phyloP scores from a whole-genome alignment of 2,329 filamentous ascomycete genomes.

The Aspergillus fumigatus region DNA sequence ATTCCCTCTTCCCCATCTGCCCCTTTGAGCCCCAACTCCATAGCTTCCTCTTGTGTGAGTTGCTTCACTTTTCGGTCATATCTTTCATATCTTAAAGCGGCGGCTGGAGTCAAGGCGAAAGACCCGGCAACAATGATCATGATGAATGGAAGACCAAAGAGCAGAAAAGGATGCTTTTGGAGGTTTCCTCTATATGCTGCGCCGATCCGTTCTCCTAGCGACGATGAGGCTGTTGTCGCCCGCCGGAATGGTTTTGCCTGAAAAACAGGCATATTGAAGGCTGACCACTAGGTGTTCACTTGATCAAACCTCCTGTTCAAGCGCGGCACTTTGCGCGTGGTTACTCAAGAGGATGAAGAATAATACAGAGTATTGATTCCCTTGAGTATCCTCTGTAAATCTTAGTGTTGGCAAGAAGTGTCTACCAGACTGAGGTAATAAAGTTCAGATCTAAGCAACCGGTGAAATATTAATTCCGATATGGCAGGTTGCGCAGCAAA shows the following conservation, averaged over 20 bases:
- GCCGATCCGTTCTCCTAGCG: slow-evolving; percentile 65
- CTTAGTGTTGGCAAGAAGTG: neutral
- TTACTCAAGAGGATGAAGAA: neutral
- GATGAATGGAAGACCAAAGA: slow-evolving; percentile 93
- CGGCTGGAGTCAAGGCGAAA: slow-evolving; percentile 90
- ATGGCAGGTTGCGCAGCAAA: slow-evolving; percentile 6
- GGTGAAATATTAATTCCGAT: slow-evolving; percentile 16
- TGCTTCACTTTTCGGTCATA: slow-evolving; percentile 86
- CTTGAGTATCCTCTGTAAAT: neutral
- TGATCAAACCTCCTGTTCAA: neutral
- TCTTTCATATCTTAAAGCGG: slow-evolving; percentile 87
- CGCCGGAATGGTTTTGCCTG: slow-evolving; percentile 67
- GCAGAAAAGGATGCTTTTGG: slow-evolving; percentile 75
- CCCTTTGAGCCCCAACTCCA: slow-evolving; percentile 68
- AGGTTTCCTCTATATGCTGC: slow-evolving; percentile 72
- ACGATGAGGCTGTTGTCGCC: slow-evolving; percentile 42
- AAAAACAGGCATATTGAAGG: slow-evolving; percentile 56
- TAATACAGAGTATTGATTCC: neutral
- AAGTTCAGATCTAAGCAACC: neutral
- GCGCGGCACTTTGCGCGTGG: neutral
- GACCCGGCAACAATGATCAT: slow-evolving; percentile 84
- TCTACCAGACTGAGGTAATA: no score
- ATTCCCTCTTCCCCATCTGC: slow-evolving; percentile 75
- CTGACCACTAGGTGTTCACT: neutral
- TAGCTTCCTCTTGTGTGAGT: slow-evolving; percentile 77